Evolutionary conservation across 768 basidiomycete species (phyloP), one percentile per base, ranked within the genome.

Genomic region (Stropharia rugosoannulata): DNA sequence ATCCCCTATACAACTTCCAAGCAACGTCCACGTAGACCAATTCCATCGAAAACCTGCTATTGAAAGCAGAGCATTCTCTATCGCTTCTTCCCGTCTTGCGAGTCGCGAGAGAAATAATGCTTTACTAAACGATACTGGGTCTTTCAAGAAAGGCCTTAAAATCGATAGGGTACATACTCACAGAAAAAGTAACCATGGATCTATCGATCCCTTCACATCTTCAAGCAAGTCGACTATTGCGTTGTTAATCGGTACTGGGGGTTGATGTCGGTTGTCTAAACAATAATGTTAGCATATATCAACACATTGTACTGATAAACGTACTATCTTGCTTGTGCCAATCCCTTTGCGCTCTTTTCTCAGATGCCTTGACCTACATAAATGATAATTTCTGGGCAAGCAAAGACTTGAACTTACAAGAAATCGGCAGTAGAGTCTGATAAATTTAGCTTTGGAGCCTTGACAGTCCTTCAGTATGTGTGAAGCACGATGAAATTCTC

Each of bases 11-110:
- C 90, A 90, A 51, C 83, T 84, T 2, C 82, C 81, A n/a, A 98
- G 76, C 41, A 93, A 79, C 7, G 81, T 74, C 95, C 95, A 98
- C n/a, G 85, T 76, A 25, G 90, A 89, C 95, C 95, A 98, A 66
- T 98, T 98, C 86, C 92, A 98, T 11, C 90, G 88, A 64, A 87
- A 92, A 5, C 79, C 79, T 37, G 80, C 78, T 41, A 96, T 86
- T 11, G 93, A 95, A 35, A 84, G 71, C 15, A 97, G 75, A 12
- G 84, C 81, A 61, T 77, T 80, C 66, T 95, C 93, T 11, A 96
- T 89, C 1, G 96, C 93, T 66, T 93, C 90, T 57, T 92, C 86
- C 22, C 93, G 82, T 57, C 90, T 80, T 45, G 84, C 84, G 47
- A 95, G 73, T 11, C 92, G 86, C 43, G 84, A 85, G 51, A 96